Evolutionary conservation across 768 basidiomycete species (phyloP).

Genomic region (Mycena pura): DNA sequence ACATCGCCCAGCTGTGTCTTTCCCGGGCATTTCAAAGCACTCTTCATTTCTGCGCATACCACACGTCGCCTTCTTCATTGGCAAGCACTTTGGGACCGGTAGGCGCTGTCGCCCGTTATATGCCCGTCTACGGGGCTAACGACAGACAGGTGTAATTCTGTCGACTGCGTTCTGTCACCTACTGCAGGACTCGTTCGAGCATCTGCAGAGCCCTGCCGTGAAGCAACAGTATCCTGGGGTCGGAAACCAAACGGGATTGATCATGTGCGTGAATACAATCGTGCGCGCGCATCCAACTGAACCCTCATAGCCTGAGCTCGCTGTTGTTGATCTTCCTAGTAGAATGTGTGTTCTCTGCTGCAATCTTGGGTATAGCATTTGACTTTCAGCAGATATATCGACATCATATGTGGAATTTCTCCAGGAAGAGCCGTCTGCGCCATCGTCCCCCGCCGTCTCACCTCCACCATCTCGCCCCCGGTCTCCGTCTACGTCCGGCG

Average conservation of each 20-base stretch:
- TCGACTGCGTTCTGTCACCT: constrained; percentile 86
- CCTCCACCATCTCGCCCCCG: constrained; percentile 27
- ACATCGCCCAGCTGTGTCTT: constrained; percentile 62
- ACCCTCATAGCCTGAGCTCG: constrained; percentile 57
- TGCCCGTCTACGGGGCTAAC: background rate
- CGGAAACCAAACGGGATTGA: constrained; percentile 68
- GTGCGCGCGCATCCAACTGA: background rate
- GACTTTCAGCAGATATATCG: constrained; percentile 60
- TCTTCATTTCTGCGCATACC: constrained; percentile 65
- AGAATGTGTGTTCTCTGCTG: constrained; percentile 64
- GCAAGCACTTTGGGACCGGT: constrained; percentile 88
- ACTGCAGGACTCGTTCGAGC: constrained; percentile 76
- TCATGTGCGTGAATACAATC: constrained; percentile 63
- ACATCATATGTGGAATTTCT: constrained; percentile 78
- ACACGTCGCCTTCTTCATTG: constrained; percentile 77
- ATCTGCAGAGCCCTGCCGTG: constrained; percentile 55
- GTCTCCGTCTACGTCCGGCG: constrained; percentile 13
- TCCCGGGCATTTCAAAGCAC: constrained; percentile 69
- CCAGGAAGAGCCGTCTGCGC: constrained; percentile 64
- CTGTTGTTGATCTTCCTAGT: constrained; percentile 76
- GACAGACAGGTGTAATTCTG: constrained; percentile 69
- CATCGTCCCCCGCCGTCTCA: constrained; percentile 46
- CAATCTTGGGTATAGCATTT: constrained; percentile 9
- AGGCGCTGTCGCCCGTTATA: constrained; percentile 2
- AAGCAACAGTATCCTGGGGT: constrained; percentile 53